phyloP scores from a whole-genome alignment of 139 green algal genomes.

The Spirogloea muscicola region DNA sequence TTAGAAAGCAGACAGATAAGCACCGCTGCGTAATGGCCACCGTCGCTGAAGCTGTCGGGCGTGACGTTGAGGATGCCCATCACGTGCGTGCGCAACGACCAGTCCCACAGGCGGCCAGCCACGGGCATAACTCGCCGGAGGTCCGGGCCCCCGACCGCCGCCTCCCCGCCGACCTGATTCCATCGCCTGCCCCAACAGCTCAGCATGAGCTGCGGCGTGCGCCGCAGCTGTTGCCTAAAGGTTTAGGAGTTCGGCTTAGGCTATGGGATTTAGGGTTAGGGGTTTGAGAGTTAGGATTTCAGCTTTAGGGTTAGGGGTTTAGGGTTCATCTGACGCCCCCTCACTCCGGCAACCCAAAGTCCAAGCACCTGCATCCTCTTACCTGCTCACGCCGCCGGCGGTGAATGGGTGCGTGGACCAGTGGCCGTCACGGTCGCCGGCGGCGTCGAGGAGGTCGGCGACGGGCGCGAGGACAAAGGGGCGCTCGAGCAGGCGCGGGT shows the following conservation, averaged over 20 bases:
- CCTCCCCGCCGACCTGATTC: constrained; percentile 43
- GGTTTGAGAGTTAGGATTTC: too few species aligned
- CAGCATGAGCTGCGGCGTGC: too few species aligned
- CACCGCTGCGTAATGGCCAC: constrained; percentile 46
- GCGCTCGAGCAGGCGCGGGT: constrained; percentile 68
- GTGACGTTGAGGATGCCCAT: constrained; percentile 98
- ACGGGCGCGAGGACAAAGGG: constrained; percentile 84
- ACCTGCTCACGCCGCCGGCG: constrained; percentile 9
- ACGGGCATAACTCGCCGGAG: constrained; percentile 55
- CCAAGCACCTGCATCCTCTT: background rate
- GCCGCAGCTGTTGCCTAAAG: too few species aligned
- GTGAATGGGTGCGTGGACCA: constrained; percentile 27
- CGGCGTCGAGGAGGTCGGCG: constrained; percentile 56
- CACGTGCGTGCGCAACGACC: constrained; percentile 52
- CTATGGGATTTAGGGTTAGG: too few species aligned
- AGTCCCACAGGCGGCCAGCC: constrained; percentile 35
- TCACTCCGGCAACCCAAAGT: too few species aligned
- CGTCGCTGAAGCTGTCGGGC: constrained; percentile 94
- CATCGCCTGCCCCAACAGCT: constrained; percentile 30
- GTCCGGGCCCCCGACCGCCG: constrained; percentile 31
- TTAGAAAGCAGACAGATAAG: too few species aligned
- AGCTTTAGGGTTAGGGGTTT: too few species aligned
- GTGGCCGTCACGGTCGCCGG: background rate
- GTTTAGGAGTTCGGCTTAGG: too few species aligned
- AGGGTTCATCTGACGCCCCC: too few species aligned